Evolutionary conservation across 2,329 filamentous ascomycete genomes (phyloP), one percentile per base, ranked within the genome.

Genomic region (Cercospora sesami): DNA sequence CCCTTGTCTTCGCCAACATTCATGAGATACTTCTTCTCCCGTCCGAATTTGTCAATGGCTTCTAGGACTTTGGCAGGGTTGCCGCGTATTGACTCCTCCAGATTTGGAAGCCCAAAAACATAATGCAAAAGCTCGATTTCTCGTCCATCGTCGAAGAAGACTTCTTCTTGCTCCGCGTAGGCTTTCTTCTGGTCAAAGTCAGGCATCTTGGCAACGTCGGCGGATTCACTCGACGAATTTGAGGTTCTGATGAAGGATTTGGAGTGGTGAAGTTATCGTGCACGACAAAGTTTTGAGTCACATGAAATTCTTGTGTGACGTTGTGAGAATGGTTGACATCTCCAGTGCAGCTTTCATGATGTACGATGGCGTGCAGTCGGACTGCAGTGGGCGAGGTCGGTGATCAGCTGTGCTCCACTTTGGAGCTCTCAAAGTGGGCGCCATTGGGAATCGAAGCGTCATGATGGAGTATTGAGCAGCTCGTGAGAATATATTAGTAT

Each of bases 1-100:
- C 90, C 91, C 80, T 95, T 95, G 75, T 88, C 84, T 72, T 89
- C 85, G 48, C 92, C 91, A 1, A 95, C 87, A 71, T 93, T 94
- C 89, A 94, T 94, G 62, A 94, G 85, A 70, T 90, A 91, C 76
- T 89, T 91, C 69, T 86, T 84, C 2, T 85, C 88, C 53, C 86
- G 80, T 12, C 82, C 87, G 78, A 85, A 94, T 63, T 90, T 86
- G 74, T 94, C 90, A 77, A 94, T 93, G 30, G 87, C 87, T 28
- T 84, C 82, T 0, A 94, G 82, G 1, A 94, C 86, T 65, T 84
- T 85, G 16, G 84, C 76, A 0, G 91, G 91, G 21, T 86, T 88
- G 21, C 86, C 87, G 61, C 89, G 84, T 65, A 93, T 84, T 62
- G 87, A 57, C 8, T 33, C 81, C 2, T 89, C 85, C 30, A 91